Conservation (phyloP, 2,329 filamentous ascomycete species). For the Berkeleyomyces basicola region DNA sequence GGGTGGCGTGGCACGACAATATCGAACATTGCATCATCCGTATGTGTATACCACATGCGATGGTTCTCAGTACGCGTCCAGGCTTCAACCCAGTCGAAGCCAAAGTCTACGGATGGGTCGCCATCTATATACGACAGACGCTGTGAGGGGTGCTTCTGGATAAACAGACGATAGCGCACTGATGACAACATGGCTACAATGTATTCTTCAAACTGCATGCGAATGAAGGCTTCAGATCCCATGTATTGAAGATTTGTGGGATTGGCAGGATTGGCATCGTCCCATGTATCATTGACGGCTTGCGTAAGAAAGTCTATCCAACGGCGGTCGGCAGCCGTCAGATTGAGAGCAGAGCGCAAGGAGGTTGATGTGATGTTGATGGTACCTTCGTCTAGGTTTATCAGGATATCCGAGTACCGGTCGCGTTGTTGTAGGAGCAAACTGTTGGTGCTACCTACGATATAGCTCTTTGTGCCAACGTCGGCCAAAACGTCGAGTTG, state of each 20-base stretch:
- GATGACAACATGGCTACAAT: slow-evolving; percentile 74
- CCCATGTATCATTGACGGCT: slow-evolving; percentile 91
- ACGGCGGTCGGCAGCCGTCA: slow-evolving; percentile 74
- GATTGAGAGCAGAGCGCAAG: slow-evolving; percentile 54
- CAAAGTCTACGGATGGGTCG: slow-evolving; percentile 74
- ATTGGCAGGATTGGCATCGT: slow-evolving; percentile 69
- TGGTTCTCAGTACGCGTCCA: slow-evolving; percentile 88
- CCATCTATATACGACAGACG: slow-evolving; percentile 55
- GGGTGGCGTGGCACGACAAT: slow-evolving; percentile 88
- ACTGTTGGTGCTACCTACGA: slow-evolving; percentile 93
- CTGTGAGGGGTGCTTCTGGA: slow-evolving; percentile 35
- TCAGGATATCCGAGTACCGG: slow-evolving; percentile 86
- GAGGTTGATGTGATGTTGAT: slow-evolving; percentile 72
- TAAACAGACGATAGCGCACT: slow-evolving; percentile 72
- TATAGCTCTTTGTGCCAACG: slow-evolving; percentile 87
- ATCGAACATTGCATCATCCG: slow-evolving; percentile 80
- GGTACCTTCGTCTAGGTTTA: slow-evolving; percentile 82
- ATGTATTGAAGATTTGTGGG: slow-evolving; percentile 93
- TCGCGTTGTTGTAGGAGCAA: slow-evolving; percentile 86
- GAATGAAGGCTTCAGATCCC: slow-evolving; percentile 93
- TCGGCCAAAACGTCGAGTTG: slow-evolving; percentile 89
- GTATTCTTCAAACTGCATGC: slow-evolving; percentile 94
- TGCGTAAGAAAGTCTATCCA: slow-evolving; percentile 97
- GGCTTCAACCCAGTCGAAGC: slow-evolving; percentile 65
- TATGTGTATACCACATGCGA: slow-evolving; percentile 65